phyloP scores from a whole-genome alignment of 1,284 basidiomycete genomes.

The Amylostereum chailletii region DNA sequence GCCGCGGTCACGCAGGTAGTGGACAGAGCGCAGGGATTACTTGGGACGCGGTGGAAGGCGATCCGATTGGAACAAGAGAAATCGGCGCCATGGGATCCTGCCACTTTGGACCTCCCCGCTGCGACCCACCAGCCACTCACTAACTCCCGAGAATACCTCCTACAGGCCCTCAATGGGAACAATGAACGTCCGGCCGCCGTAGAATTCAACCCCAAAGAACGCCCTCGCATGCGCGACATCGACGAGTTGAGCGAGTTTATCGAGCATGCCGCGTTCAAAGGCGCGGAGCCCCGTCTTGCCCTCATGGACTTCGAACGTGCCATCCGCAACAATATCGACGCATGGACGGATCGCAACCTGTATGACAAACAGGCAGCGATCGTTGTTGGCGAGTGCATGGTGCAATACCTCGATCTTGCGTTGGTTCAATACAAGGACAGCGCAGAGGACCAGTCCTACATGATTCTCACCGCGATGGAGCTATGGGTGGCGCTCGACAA shows the following conservation, averaged over 20 bases:
- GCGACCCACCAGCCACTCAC: too few relatives aligned
- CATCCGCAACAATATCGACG: slow-evolving; percentile 20
- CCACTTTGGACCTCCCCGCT: too few relatives aligned
- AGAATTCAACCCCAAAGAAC: too few relatives aligned
- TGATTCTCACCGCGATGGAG: slow-evolving; percentile 32
- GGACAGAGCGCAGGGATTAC: slow-evolving; percentile 9
- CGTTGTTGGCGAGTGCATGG: slow-evolving; percentile 17
- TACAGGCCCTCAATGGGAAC: too few relatives aligned
- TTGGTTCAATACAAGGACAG: slow-evolving; percentile 12
- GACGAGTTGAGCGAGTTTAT: too few relatives aligned
- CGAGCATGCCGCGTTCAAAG: too few relatives aligned
- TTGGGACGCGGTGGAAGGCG: slow-evolving; percentile 4
- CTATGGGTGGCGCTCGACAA: slow-evolving; percentile 38
- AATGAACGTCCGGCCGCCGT: too few relatives aligned
- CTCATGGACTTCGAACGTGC: slow-evolving; percentile 19
- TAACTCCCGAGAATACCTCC: too few relatives aligned
- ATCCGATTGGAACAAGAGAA: too few relatives aligned
- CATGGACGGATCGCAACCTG: slow-evolving; percentile 16
- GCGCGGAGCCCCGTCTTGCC: not conserved
- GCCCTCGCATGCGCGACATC: too few relatives aligned
- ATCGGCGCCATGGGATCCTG: too few relatives aligned
- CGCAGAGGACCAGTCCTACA: slow-evolving; percentile 32
- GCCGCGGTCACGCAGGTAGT: slow-evolving; percentile 11
- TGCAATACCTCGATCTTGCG: slow-evolving; percentile 21
- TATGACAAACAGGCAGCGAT: not conserved